Percentiles rank a stretch among this genome's conserved stretches.
Conservation (phyloP, 306 rosid species). For the Rosa persica region DNA sequence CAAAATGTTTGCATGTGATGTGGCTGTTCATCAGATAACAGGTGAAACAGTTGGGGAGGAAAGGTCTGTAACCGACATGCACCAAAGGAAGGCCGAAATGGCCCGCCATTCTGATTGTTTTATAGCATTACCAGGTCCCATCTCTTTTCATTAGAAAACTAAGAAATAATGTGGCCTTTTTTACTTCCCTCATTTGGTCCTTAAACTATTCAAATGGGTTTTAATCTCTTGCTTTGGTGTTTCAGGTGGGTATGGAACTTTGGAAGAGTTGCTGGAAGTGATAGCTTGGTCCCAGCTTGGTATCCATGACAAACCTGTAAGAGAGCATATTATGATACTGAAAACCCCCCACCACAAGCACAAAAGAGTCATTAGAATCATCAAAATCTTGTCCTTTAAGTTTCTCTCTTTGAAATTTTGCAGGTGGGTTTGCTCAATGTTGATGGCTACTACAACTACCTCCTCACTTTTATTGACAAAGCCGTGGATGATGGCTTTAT, state of each 20-base stretch:
- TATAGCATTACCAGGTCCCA: conserved; percentile 61
- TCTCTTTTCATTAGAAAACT: background rate
- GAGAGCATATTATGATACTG: background rate
- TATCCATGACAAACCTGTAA: conserved; percentile 64
- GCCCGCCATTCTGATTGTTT: conserved; percentile 67
- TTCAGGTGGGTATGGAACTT: conserved; percentile 61
- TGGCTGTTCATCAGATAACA: conserved; percentile 41
- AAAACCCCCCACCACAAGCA: background rate
- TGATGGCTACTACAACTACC: conserved; percentile 56
- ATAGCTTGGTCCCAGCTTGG: conserved; percentile 68
- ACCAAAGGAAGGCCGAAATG: conserved; percentile 69
- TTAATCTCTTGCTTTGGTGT: background rate
- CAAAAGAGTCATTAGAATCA: background rate
- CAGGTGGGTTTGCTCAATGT: conserved; percentile 63
- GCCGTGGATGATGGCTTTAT: conserved; percentile 70
- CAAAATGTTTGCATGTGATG: conserved; percentile 4
- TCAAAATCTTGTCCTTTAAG: background rate
- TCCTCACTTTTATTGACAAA: conserved; percentile 55
- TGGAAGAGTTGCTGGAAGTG: conserved; percentile 59
- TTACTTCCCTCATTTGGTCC: background rate
- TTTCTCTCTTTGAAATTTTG: background rate
- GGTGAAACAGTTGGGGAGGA: conserved; percentile 64
- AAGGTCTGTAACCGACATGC: conserved; percentile 58
- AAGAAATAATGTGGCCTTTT: background rate
- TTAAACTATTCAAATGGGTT: background rate